phyloP scores from a whole-genome alignment of 2,329 filamentous ascomycete species.

The Grosmannia serpens region DNA sequence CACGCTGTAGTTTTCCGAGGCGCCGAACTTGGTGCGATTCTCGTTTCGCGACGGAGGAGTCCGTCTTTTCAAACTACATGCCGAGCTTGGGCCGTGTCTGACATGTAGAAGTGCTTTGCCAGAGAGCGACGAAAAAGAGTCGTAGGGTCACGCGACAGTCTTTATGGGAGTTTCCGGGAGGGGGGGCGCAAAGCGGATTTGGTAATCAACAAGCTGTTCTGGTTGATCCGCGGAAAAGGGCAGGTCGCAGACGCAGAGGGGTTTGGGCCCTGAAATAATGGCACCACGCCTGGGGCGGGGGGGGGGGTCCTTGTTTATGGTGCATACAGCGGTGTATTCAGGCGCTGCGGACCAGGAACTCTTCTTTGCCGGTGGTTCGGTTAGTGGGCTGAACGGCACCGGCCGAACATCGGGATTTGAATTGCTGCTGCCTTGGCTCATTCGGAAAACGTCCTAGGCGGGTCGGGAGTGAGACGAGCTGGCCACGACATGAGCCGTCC shows the following conservation, averaged over 20 bases:
- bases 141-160: neutral
- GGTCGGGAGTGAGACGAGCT: neutral
- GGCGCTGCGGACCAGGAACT: neutral
- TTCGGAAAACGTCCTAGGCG: neutral
- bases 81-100: neutral
- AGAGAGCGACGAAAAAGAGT: neutral
- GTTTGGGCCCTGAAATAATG: too few relatives aligned
- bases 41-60: too few relatives aligned
- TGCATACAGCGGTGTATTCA: too few relatives aligned
- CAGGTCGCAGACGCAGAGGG: neutral
- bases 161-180: neutral
- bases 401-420: constrained; percentile 1
- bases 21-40: too few relatives aligned
- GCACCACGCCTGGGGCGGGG: too few relatives aligned
- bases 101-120: neutral
- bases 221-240: neutral
- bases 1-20: too few relatives aligned
- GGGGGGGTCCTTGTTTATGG: too few relatives aligned
- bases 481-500: neutral
- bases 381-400: neutral
- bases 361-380: neutral
- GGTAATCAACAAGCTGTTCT: neutral
- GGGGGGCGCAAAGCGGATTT: neutral
- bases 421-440: neutral
- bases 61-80: too few relatives aligned